Evolutionary conservation across 257 asterid genomes (phyloP), one percentile per base, ranked within the genome.

Genomic region (Nicotiana undulata): DNA sequence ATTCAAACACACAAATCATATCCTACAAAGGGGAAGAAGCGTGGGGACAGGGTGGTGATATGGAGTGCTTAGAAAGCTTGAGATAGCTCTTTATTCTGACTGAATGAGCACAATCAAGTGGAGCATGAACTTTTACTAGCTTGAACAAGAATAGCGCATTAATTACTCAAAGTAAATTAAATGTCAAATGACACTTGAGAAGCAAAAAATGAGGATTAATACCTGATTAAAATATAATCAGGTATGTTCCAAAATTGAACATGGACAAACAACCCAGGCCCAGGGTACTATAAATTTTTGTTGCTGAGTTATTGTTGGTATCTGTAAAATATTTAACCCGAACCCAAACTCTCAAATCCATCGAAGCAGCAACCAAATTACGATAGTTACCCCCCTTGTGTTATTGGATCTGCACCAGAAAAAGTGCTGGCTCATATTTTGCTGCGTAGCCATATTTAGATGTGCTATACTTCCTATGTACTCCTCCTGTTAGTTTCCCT

Each of bases 401-500:
- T 22, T 22, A 22, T 15, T 56, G 13, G 34, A 37, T 85, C 87
- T 82, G 89, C 51, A 84, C 91, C 76, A 67, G 89, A 82, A 88
- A 91, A 83, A 61, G 85, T 67, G 97, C 94, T 2, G 98, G 92
- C 75, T 88, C 90, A 77, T 90, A 82, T 83, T 90, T 90, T 51
- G 97, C 97, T 24, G 93, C 93, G 77, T 88, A 85, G 5, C 97
- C 94, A 81, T 82, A 91, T 79, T 88, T 92, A 0, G 91, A 87
- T 34, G 93, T 85, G 81, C 87, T 89, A 84, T 94, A 94, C 88
- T 94, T 94, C 24, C 92, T 86, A 82, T 94, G 91, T 7, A 86
- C 97, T 4, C 94, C 97, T 0, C 94, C 97, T 0, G 94, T 90
- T 0, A 94, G 91, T 65, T 86, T 91, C n/a, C 97, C 95, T 8